Conservation (phyloP, 495 filamentous ascomycete species). For the Emericellopsis terricola region DNA sequence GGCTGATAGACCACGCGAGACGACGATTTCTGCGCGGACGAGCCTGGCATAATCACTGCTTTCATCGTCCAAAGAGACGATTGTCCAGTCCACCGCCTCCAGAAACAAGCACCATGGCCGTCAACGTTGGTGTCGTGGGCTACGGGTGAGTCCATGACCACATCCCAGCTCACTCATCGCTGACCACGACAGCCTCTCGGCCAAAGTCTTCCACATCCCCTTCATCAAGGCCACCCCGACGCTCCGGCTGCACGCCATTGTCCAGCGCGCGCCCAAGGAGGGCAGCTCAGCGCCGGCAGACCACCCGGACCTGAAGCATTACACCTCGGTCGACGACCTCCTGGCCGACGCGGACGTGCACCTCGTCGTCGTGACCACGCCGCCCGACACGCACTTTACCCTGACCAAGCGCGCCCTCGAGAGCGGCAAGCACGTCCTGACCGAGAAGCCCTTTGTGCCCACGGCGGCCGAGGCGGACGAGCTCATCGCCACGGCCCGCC, state of each 20-base stretch:
- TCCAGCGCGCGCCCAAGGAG: slow-evolving; percentile 40
- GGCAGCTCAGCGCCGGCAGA: slow-evolving; percentile 51
- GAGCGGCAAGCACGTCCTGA: slow-evolving; percentile 65
- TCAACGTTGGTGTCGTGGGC: slow-evolving; percentile 35
- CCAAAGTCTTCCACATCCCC: slow-evolving; percentile 82
- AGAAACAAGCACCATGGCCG: slow-evolving; percentile 7
- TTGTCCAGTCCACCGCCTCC: no score
- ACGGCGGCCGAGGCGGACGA: slow-evolving; percentile 51
- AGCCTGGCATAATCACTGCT: no score
- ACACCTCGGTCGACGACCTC: slow-evolving; percentile 40
- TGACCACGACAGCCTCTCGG: slow-evolving; percentile 40
- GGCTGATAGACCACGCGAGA: no score
- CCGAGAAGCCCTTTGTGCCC: slow-evolving; percentile 81
- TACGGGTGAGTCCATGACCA: slow-evolving; percentile 25
- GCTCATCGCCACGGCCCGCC: slow-evolving; percentile 45
- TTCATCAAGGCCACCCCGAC: slow-evolving; percentile 49
- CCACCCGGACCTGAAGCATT: slow-evolving; percentile 45
- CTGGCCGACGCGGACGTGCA: slow-evolving; percentile 48
- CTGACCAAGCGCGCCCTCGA: slow-evolving; percentile 49
- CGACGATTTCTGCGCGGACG: no score
- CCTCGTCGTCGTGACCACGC: slow-evolving; percentile 57
- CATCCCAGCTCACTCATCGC: background rate
- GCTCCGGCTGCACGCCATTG: slow-evolving; percentile 56
- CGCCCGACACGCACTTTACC: slow-evolving; percentile 55
- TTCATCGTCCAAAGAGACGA: no score